Percentiles rank a stretch among this genome's conserved stretches.
Evolutionary conservation across 2,329 filamentous ascomycete genomes (phyloP).

Genomic region (Exophiala xenobiotica): DNA sequence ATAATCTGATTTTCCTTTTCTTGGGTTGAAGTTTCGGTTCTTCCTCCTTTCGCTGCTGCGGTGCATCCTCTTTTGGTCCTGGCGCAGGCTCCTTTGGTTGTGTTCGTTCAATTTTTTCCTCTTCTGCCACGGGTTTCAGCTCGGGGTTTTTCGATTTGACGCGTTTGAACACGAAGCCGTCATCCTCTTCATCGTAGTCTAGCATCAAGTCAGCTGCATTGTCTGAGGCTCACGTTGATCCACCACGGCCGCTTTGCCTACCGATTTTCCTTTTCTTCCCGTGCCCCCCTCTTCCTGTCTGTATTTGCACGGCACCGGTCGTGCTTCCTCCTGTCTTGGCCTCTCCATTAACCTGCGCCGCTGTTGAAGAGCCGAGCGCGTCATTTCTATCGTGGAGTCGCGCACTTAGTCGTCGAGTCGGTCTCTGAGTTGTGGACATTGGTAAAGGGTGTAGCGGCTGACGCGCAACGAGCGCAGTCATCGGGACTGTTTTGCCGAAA

Average conservation of each 20-base stretch:
- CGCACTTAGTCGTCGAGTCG: conserved; percentile 34
- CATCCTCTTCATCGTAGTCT: conserved; percentile 71
- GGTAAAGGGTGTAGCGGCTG: conserved; percentile 34
- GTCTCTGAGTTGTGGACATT: conserved; percentile 33
- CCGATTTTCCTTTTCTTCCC: conserved; percentile 46
- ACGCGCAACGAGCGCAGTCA: conserved; percentile 35
- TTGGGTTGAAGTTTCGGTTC: conserved; percentile 29
- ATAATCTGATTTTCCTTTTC: conserved; percentile 38
- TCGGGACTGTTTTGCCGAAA: conserved; percentile 22
- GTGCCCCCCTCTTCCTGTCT: conserved; percentile 29
- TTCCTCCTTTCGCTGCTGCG: too few species aligned
- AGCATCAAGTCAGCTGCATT: conserved; percentile 3
- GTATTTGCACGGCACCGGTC: conserved; percentile 15
- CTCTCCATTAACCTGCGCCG: conserved; percentile 15
- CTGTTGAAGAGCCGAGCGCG: conserved; percentile 18
- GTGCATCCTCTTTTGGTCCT: too few species aligned
- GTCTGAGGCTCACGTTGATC: background rate
- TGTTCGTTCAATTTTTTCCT: conserved; percentile 28
- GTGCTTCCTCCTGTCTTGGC: conserved; percentile 23
- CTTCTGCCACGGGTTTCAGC: conserved; percentile 32
- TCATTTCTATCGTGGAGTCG: conserved; percentile 40
- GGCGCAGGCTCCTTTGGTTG: conserved; percentile 33
- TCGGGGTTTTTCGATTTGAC: conserved; percentile 62
- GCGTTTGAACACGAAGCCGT: conserved; percentile 73
- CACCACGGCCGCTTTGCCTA: conserved; percentile 39